Percentiles rank a stretch among this genome's conserved stretches.
Conservation (phyloP, 75 land plant genomes). For the Pinus taeda region DNA sequence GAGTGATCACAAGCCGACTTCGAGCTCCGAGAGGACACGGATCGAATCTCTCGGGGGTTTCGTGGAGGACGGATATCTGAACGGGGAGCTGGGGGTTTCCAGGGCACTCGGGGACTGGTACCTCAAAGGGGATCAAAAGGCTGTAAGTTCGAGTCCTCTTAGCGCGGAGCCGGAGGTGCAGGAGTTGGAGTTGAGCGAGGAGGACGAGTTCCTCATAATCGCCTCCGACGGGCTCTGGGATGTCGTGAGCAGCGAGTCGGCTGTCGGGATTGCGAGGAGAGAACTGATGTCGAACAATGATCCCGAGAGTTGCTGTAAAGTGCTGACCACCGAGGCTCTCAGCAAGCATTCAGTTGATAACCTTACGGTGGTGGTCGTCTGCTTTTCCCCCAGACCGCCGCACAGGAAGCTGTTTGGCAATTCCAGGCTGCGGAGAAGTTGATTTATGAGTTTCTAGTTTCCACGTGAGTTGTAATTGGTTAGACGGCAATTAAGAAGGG, state of each 20-base stretch:
- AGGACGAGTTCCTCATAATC: constrained; percentile 55
- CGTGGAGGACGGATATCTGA: constrained; percentile 67
- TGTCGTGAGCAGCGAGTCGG: constrained; percentile 65
- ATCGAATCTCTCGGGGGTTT: constrained; percentile 74
- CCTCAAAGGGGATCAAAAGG: constrained; percentile 48
- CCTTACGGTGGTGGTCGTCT: constrained; percentile 37
- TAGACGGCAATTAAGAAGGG: too few species aligned
- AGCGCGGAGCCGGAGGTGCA: constrained; percentile 61
- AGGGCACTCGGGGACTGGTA: constrained; percentile 95
- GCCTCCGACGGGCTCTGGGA: constrained; percentile 67
- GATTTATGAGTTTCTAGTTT: too few species aligned
- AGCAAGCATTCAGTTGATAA: constrained; percentile 34
- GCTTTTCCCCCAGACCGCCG: constrained; percentile 41
- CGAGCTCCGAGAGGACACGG: constrained; percentile 45
- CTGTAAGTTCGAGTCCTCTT: constrained; percentile 40
- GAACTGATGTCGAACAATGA: constrained; percentile 51
- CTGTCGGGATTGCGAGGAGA: constrained; percentile 44
- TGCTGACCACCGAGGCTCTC: constrained; percentile 42
- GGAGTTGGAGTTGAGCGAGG: constrained; percentile 34
- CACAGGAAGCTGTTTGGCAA: background rate
- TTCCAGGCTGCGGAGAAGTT: too few species aligned
- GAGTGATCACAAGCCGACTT: constrained; percentile 53
- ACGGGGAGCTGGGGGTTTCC: constrained; percentile 71
- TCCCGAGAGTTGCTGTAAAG: constrained; percentile 44
- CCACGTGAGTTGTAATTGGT: too few species aligned